Conservation (phyloP, 1,284 basidiomycete species). For the Athelia sp. region DNA sequence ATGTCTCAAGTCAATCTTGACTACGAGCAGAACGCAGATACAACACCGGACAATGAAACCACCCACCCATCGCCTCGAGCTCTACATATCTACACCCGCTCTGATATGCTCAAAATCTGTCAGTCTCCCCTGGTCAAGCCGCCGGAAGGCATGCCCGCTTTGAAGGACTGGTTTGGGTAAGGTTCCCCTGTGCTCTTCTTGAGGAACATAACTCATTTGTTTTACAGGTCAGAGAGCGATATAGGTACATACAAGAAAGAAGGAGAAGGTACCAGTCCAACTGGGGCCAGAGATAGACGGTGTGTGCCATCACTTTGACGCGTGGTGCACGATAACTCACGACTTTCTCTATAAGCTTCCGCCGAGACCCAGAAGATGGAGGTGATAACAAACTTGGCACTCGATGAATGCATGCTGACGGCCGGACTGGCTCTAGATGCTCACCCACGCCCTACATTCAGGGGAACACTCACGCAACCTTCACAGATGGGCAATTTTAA, state of each 20-base stretch:
- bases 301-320: conserved; percentile 19
- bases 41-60: conserved; percentile 21
- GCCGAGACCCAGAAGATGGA: conserved; percentile 69
- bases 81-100: conserved; percentile 60
- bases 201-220: conserved; percentile 10
- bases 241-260: conserved; percentile 62
- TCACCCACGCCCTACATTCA: conserved; percentile 60
- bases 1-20: background rate
- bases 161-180: conserved; percentile 88
- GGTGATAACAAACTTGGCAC: conserved; percentile 30
- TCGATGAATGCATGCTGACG: conserved; percentile 5
- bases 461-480: conserved; percentile 67
- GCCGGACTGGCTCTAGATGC: conserved; percentile 33
- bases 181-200: conserved; percentile 22
- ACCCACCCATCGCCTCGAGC: conserved; percentile 27
- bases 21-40: conserved; percentile 19
- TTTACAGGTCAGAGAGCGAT: conserved; percentile 53
- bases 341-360: conserved; percentile 45
- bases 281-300: conserved; percentile 61
- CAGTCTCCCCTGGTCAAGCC: conserved; percentile 73
- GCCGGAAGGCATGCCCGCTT: conserved; percentile 71
- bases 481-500: conserved; percentile 89
- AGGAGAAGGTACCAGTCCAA: conserved; percentile 45
- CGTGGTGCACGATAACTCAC: background rate
- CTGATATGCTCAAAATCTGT: conserved; percentile 61